These are phyloP conservation scores for Cercospora sojina DNA, from an alignment of 2,329 filamentous ascomycete species.

Conservation along the genomic window DNA sequence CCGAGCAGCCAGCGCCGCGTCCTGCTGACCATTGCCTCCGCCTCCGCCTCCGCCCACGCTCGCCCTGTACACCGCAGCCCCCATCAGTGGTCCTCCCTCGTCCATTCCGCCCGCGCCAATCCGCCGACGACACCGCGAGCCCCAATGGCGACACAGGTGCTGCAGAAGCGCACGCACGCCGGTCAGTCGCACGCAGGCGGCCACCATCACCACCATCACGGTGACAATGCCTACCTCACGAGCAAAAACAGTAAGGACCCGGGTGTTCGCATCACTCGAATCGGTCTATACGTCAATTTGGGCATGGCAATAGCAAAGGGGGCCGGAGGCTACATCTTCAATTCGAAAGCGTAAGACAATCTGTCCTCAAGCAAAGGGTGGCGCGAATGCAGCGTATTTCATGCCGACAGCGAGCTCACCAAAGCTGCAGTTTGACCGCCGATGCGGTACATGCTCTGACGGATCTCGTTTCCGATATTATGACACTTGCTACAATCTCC, in stretches of 20 bases:
- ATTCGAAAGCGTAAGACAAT: slow-evolving; percentile 65
- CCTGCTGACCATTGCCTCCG: slow-evolving; percentile 18
- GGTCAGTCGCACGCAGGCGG: slow-evolving; percentile 45
- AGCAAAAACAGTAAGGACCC: slow-evolving; percentile 86
- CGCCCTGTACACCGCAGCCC: slow-evolving; percentile 25
- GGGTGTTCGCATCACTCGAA: slow-evolving; percentile 86
- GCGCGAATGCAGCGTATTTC: not conserved
- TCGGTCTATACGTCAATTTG: slow-evolving; percentile 85
- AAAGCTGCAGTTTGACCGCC: slow-evolving; percentile 47
- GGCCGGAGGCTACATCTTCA: slow-evolving; percentile 87
- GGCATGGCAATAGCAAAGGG: slow-evolving; percentile 94
- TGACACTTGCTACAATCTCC: slow-evolving; percentile 90
- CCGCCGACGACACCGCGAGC: slow-evolving; percentile 7
- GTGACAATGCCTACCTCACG: slow-evolving; percentile 80
- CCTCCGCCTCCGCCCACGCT: not conserved
- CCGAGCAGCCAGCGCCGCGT: slow-evolving; percentile 19
- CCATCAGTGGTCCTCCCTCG: slow-evolving; percentile 38
- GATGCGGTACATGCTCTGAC: slow-evolving; percentile 95
- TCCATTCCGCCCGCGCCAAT: slow-evolving; percentile 29
- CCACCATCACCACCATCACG: slow-evolving; percentile 67
- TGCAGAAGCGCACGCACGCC: slow-evolving; percentile 35
- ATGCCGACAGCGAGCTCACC: not conserved
- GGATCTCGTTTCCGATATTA: slow-evolving; percentile 89
- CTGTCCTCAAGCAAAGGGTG: not conserved
- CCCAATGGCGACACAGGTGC: slow-evolving; percentile 23